These are phyloP conservation scores for Magnusiomyces ingens DNA, from an alignment of 1,139 yeast species.

Conservation along the genomic window DNA sequence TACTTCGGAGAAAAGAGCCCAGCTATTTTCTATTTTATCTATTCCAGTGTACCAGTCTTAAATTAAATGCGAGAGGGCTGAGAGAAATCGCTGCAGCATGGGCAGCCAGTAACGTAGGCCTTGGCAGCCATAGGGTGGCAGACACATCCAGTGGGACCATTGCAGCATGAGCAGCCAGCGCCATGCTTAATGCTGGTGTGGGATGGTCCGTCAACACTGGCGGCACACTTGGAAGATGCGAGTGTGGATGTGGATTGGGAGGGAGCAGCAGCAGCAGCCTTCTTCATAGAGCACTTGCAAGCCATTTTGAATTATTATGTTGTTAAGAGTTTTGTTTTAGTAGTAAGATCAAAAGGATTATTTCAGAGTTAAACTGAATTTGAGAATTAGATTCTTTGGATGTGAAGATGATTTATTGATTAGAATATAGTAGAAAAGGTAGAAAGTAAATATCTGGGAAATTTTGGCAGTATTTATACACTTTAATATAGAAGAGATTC, in stretches of 20 bases:
- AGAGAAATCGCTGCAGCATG: constrained; percentile 4
- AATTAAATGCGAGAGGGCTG: background rate
- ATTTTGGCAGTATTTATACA: background rate
- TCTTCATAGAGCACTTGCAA: constrained; percentile 4
- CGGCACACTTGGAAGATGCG: background rate
- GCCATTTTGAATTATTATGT: background rate
- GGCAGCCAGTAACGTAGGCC: constrained; percentile 5
- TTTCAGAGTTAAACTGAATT: background rate
- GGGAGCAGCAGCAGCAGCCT: constrained; percentile 1
- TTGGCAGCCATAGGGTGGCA: constrained; percentile 7
- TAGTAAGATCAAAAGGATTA: background rate
- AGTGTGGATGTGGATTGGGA: background rate
- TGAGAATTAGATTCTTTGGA: background rate
- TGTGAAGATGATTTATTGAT: background rate
- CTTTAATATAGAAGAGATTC: background rate
- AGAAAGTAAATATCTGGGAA: background rate
- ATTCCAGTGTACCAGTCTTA: background rate
- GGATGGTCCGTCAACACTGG: background rate
- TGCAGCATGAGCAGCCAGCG: constrained; percentile 6
- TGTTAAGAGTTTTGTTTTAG: background rate
- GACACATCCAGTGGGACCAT: background rate
- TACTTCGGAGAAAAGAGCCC: background rate
- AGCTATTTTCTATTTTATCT: background rate
- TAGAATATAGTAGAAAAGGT: background rate
- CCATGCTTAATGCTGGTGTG: constrained; percentile 1